Base-by-base conservation (phyloP, 2,329 filamentous ascomycete species). In the Talaromyces verruculosus region DNA sequence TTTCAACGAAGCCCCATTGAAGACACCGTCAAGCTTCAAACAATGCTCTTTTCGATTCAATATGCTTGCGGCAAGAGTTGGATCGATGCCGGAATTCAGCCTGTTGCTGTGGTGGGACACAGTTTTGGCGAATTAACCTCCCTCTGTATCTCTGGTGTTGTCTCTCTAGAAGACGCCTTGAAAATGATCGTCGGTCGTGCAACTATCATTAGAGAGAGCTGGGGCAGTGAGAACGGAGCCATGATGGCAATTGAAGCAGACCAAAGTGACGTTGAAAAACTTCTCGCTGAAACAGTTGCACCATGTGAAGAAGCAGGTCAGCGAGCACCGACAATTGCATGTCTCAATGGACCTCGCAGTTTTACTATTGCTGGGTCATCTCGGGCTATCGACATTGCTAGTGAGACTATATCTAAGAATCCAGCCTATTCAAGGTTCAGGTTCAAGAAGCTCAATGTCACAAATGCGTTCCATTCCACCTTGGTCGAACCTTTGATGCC, bases 381-480 rank as follows among this genome's bases (percentile, higher is more conserved):
- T 57, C 17, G 68, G 8, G 63, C 70, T 1, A 47, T 75, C 5
- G 39, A 60, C 7, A 68, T 78, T 25, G 76, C 74, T 2, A 73
- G 73, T 2, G 72, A 79, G 4, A 69, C 67, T 0, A 67, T 77
- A 0, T 70, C 53, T 0, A 53, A 69, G 0, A 57, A 55, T 17
- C 30, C 47, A 13, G 49, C 35, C 13, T 61, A 43, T 22, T 65
- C 62, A 0, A 53, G 69, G 49, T 61, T 77, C 41, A 76, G 71
- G 59, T 64, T 15, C 28, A 83, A 82, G 69, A 69, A 70, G 3
- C 76, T 85, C 0, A 74, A 79, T 13, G 80, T 83, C 1, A 81
- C 82, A 0, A 77, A 84, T 64, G 82, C 80, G 0, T 85, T 83
- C 69, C 83, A 85, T 68, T 84, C 78, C 0, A 58, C 63, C 0